phyloP scores from a whole-genome alignment of 257 asterid species.

The Ilex aquifolium region DNA sequence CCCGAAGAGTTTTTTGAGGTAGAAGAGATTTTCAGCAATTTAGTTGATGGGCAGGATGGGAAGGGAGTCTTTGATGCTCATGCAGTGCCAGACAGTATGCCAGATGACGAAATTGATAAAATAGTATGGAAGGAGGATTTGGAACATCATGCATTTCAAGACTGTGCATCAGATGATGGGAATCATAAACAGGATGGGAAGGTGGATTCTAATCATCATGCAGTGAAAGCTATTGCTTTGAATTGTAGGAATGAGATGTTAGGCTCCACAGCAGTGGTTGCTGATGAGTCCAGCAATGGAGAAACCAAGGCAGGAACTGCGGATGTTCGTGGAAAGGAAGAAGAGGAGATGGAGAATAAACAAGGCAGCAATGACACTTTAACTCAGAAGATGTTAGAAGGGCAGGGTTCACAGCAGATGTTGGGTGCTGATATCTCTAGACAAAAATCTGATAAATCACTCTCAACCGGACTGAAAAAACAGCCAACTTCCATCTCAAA shows the following conservation, averaged over 20 bases:
- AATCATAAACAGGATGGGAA: constrained; percentile 31
- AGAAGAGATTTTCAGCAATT: constrained; percentile 87
- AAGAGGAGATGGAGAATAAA: constrained; percentile 40
- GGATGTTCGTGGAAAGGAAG: constrained; percentile 28
- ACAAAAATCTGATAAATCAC: constrained; percentile 56
- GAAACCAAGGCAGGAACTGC: constrained; percentile 24
- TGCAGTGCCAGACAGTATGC: constrained; percentile 28
- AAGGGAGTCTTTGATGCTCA: constrained; percentile 52
- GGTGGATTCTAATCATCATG: constrained; percentile 20
- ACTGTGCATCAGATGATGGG: constrained; percentile 73
- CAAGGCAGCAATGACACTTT: constrained; percentile 33
- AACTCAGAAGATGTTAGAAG: constrained; percentile 41
- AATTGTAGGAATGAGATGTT: constrained; percentile 24
- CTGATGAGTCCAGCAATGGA: constrained; percentile 27
- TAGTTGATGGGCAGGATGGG: constrained; percentile 55
- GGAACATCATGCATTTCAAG: constrained; percentile 77
- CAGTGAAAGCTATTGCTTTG: constrained; percentile 12
- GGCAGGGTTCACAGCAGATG: constrained; percentile 44
- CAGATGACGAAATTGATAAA: constrained; percentile 39
- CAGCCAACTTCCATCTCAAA: constrained; percentile 38
- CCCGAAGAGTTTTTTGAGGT: constrained; percentile 95
- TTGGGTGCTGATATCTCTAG: constrained; percentile 38
- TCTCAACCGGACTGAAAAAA: constrained; percentile 40
- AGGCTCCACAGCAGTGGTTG: constrained; percentile 19
- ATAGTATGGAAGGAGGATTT: constrained; percentile 47